phyloP scores from a whole-genome alignment of 116 monocot species.

The Phalaenopsis hybrid region DNA sequence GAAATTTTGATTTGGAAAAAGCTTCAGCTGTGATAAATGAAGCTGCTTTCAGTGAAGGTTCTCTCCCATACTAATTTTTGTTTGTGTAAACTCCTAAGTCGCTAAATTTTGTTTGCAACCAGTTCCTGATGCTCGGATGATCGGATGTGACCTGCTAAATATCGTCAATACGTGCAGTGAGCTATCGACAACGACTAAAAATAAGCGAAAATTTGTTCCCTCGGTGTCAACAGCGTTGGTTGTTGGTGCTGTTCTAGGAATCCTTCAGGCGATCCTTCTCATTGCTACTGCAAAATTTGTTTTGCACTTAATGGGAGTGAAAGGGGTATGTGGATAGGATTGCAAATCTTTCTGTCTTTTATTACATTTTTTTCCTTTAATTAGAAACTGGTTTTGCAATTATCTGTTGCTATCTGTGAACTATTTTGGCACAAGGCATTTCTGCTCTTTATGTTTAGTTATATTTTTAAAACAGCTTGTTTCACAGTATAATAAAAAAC shows the following conservation, averaged over 20 bases:
- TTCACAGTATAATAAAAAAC: too few species aligned
- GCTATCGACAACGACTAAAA: not conserved
- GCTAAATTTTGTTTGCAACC: not conserved
- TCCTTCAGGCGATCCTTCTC: conserved; percentile 59
- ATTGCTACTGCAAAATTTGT: conserved; percentile 47
- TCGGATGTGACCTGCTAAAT: not conserved
- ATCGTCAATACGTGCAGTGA: conserved; percentile 3
- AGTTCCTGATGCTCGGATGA: conserved; percentile 23
- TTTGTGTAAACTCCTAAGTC: not conserved
- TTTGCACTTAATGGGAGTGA: conserved; percentile 76
- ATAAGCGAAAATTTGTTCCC: conserved; percentile 35
- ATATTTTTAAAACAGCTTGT: too few species aligned
- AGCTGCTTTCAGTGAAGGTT: conserved; percentile 14
- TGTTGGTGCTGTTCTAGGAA: conserved; percentile 61
- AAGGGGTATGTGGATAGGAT: conserved; percentile 42
- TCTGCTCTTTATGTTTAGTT: not conserved
- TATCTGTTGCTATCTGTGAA: not conserved
- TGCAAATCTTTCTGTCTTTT: not conserved
- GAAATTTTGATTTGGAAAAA: conserved; percentile 34
- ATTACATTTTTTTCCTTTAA: not conserved
- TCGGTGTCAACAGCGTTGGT: conserved; percentile 82
- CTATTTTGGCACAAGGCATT: not conserved
- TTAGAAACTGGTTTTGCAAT: not conserved
- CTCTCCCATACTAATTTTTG: not conserved
- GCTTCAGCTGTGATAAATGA: conserved; percentile 10